These are phyloP conservation scores for Magnusiomyces tetraspermus DNA, from an alignment of 1,139 yeast species.

Conservation along the genomic window DNA sequence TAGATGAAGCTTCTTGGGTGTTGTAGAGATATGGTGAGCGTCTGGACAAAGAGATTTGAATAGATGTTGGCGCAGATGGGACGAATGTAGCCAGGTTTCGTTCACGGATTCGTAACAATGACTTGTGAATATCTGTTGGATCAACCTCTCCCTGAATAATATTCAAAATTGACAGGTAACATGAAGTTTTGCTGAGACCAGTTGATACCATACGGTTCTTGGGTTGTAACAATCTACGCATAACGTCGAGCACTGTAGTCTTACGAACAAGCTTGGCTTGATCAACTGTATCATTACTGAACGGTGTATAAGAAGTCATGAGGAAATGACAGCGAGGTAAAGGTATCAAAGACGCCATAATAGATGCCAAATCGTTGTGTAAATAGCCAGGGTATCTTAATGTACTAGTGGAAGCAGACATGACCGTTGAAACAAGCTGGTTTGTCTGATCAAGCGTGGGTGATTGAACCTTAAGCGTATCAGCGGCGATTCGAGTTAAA, in stretches of 20 bases:
- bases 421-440: slow-evolving; percentile 73
- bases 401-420: slow-evolving; percentile 80
- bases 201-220: slow-evolving; percentile 59
- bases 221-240: slow-evolving; percentile 73
- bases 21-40: slow-evolving; percentile 52
- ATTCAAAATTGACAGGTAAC: slow-evolving; percentile 65
- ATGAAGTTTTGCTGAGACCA: slow-evolving; percentile 33
- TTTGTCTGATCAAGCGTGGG: slow-evolving; percentile 65
- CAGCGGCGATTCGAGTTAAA: slow-evolving; percentile 54
- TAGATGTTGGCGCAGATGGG: slow-evolving; percentile 77
- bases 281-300: slow-evolving; percentile 52
- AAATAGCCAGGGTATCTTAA: slow-evolving; percentile 86
- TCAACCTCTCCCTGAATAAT: slow-evolving; percentile 67
- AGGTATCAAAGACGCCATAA: slow-evolving; percentile 75
- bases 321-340: slow-evolving; percentile 85
- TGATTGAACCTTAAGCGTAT: slow-evolving; percentile 36
- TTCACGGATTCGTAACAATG: slow-evolving; percentile 66
- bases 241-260: slow-evolving; percentile 74
- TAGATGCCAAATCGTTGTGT: slow-evolving; percentile 78
- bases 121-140: slow-evolving; percentile 70
- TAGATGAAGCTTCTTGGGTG: slow-evolving; percentile 16
- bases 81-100: slow-evolving; percentile 58
- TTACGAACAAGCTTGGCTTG: slow-evolving; percentile 54
- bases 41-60: slow-evolving; percentile 69
- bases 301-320: slow-evolving; percentile 82